These are phyloP conservation scores for Cryptococcus deneoformans DNA, from an alignment of 1,284 basidiomycete genomes.

Conservation along the genomic window DNA sequence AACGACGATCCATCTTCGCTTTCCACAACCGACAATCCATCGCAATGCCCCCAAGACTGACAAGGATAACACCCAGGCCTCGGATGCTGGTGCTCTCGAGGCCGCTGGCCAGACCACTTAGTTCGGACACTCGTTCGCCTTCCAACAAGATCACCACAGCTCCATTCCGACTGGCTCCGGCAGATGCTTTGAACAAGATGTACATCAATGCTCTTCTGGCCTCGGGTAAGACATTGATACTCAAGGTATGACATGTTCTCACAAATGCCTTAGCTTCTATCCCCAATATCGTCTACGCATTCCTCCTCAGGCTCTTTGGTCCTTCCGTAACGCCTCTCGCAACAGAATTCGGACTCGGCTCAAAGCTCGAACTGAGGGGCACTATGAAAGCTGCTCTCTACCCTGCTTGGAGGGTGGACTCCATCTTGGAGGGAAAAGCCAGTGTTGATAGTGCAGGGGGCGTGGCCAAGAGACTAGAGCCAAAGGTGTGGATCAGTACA, in stretches of 20 bases:
- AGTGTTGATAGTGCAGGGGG: constrained; percentile 7
- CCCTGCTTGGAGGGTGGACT: constrained; percentile 41
- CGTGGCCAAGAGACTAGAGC: constrained; percentile 6
- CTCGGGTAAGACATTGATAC: constrained; percentile 13
- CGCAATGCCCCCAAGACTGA: too few relatives aligned
- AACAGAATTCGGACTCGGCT: constrained; percentile 32
- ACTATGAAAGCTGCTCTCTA: constrained; percentile 39
- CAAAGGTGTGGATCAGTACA: constrained; percentile 21
- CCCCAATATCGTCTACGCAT: constrained; percentile 28
- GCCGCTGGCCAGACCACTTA: too few relatives aligned
- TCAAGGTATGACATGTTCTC: neutral
- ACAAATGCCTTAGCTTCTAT: constrained; percentile 8
- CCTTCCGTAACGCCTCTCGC: constrained; percentile 18
- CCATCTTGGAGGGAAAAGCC: constrained; percentile 30
- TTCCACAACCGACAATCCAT: too few relatives aligned
- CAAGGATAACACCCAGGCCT: too few relatives aligned
- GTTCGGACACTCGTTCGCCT: constrained; percentile 5
- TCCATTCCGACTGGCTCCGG: constrained; percentile 24
- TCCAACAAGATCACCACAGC: constrained; percentile 30
- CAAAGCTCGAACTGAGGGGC: constrained; percentile 20
- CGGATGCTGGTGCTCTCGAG: too few relatives aligned
- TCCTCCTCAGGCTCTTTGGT: constrained; percentile 35
- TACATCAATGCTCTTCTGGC: constrained; percentile 24
- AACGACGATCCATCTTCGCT: too few relatives aligned
- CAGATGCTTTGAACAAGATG: constrained; percentile 23